Conservation (phyloP, 2,329 filamentous ascomycete species). For the Rhynchosporium graminicola region DNA sequence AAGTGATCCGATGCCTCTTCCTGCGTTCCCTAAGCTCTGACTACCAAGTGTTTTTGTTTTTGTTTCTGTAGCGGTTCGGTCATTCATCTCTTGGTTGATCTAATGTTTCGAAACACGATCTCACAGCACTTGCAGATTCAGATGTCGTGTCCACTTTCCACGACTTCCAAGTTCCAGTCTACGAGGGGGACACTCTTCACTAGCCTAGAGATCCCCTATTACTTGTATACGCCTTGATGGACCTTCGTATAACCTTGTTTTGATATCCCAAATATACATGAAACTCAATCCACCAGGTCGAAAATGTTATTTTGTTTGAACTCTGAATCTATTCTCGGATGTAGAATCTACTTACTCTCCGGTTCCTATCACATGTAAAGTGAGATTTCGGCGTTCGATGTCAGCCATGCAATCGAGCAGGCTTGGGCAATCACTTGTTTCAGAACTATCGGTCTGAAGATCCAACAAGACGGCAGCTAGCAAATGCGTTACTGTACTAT, state of each 20-base stretch:
- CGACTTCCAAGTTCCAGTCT: not conserved
- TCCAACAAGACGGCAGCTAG: not conserved
- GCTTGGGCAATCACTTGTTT: too few relatives aligned
- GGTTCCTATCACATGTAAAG: too few relatives aligned
- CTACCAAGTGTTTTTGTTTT: not conserved
- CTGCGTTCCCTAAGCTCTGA: not conserved
- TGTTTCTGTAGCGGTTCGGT: not conserved
- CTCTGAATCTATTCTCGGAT: not conserved
- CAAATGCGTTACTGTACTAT: not conserved
- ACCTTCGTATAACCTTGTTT: slow-evolving; percentile 1
- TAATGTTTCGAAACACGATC: not conserved
- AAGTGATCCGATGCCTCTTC: slow-evolving; percentile 1
- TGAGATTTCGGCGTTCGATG: not conserved
- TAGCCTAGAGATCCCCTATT: not conserved
- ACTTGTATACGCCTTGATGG: not conserved
- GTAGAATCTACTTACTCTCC: not conserved
- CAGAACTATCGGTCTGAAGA: not conserved
- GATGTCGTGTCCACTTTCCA: slow-evolving; percentile 1
- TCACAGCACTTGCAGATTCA: not conserved
- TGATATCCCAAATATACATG: slow-evolving; percentile 7
- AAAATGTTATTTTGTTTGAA: slow-evolving; percentile 2
- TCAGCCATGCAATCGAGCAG: too few relatives aligned
- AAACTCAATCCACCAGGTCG: not conserved
- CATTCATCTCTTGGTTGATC: not conserved
- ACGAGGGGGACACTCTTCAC: not conserved